A percentile compares a stretch with the other conserved stretches of the same genome.
Evolutionary conservation across 768 basidiomycete species (phyloP).

Genomic region (Mycena pura): DNA sequence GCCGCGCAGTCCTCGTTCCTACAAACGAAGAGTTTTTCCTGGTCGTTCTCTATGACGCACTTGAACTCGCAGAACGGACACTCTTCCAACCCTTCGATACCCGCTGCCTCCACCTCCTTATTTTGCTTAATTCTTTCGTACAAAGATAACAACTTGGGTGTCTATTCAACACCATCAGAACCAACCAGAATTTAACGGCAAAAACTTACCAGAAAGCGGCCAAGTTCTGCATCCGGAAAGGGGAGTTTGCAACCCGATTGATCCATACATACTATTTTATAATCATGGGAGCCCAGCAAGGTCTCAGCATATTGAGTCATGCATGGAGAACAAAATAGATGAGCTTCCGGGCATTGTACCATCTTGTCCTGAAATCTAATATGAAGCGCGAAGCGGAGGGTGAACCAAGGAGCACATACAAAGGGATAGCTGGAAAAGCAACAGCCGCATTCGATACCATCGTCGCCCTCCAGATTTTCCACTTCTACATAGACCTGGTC

Average conservation of each 20-base stretch:
- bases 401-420: slow-evolving; percentile 49
- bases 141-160: slow-evolving; percentile 67
- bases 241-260: slow-evolving; percentile 70
- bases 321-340: slow-evolving; percentile 84
- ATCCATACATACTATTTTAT: slow-evolving; percentile 82
- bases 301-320: slow-evolving; percentile 72
- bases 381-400: neutral
- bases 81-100: slow-evolving; percentile 80
- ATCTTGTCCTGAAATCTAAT: slow-evolving; percentile 66
- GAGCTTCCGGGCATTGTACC: slow-evolving; percentile 89
- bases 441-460: slow-evolving; percentile 86
- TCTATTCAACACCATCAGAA: slow-evolving; percentile 9
- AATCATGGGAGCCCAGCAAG: slow-evolving; percentile 67
- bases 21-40: slow-evolving; percentile 68
- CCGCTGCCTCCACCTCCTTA: slow-evolving; percentile 81
- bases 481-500: slow-evolving; percentile 47
- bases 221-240: slow-evolving; percentile 75
- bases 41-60: slow-evolving; percentile 71
- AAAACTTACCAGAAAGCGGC: slow-evolving; percentile 57
- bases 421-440: slow-evolving; percentile 79
- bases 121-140: slow-evolving; percentile 79
- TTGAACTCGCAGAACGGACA: slow-evolving; percentile 93
- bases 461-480: slow-evolving; percentile 55
- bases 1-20: slow-evolving; percentile 71
- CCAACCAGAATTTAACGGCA: neutral